phyloP scores from a whole-genome alignment of 345 rosid species.

The Eucalyptus tenuipes region DNA sequence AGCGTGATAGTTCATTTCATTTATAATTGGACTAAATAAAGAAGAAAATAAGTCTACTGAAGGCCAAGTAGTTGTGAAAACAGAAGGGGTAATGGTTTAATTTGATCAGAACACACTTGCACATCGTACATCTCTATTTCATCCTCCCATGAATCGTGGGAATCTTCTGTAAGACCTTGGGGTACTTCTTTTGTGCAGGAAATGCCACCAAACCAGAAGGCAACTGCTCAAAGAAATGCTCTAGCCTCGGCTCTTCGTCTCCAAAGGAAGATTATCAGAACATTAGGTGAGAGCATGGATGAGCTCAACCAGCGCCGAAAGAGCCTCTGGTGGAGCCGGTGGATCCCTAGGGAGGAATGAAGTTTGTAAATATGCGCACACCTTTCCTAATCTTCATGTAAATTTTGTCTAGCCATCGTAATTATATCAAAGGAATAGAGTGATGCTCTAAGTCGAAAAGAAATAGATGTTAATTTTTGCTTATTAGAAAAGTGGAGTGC shows the following conservation, averaged over 20 bases:
- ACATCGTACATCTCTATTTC: neutral
- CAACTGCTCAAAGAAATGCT: slow-evolving; percentile 48
- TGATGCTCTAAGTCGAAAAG: neutral
- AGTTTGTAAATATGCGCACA: slow-evolving; percentile 4
- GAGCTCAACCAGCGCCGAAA: slow-evolving; percentile 57
- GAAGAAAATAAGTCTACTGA: neutral
- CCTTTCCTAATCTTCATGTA: neutral
- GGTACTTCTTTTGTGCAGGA: slow-evolving; percentile 28
- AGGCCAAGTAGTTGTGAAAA: neutral
- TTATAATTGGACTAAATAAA: neutral
- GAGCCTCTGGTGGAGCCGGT: slow-evolving; percentile 94
- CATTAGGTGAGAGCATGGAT: slow-evolving; percentile 66
- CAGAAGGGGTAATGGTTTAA: neutral
- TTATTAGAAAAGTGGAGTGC: neutral
- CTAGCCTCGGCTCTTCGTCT: slow-evolving; percentile 71
- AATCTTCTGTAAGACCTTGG: neutral
- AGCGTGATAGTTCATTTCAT: neutral
- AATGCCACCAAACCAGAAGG: slow-evolving; percentile 50
- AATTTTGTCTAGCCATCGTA: slow-evolving; percentile 1
- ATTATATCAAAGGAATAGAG: neutral
- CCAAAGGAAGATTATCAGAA: slow-evolving; percentile 63
- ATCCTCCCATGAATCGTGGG: neutral
- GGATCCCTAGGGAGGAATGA: slow-evolving; percentile 91
- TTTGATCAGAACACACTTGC: neutral
- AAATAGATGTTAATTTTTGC: neutral